Evolutionary conservation across 768 basidiomycete species (phyloP), one percentile per base, ranked within the genome.

Genomic region (Rhizopogon vesiculosus): DNA sequence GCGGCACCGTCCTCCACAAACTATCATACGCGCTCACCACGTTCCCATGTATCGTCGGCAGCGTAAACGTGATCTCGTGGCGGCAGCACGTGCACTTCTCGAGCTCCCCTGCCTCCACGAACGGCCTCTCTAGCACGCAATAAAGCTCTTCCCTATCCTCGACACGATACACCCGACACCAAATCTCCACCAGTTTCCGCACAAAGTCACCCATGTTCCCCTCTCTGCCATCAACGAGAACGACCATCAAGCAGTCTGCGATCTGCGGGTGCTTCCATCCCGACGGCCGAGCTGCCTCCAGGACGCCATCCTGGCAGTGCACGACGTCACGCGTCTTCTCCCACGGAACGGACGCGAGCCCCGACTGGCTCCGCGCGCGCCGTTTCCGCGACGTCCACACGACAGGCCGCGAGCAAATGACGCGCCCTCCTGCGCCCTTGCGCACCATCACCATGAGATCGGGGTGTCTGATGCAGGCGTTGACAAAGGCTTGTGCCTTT

Each of bases 401-500:
- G 25, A 25, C 25, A 25, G 61, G 40, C 1, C 54, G 10, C 6
- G 69, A 70, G 7, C 65, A 58, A 49, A 69, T 68, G 18, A 70
- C 42, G 19, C 22, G 22, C 22, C 22, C 22, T 5, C 59, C 44
- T 5, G 51, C 54, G 22, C 71, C 71, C 49, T 66, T 67, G 51
- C 72, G 69, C 19, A 67, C 58, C 52, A 70, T 60, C 13, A 69
- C 63, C 68, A 68, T 66, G 41, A 72, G 45, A 33, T 68, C 60
- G 19, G 71, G 62, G 38, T 69, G 66, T 38, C 68, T 61, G 43
- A 68, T 50, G 54, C 70, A 72, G 43, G 46, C 66, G 45, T 70
- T 69, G 39, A 66, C 66, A 58, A 72, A 69, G 3, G 54, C 57
- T 56, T 64, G 65, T 4, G 65, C 57, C 57, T 53, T 67, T 5